Evolutionary conservation across 2,329 filamentous ascomycete species (phyloP).

Genomic region (Pyricularia pennisetigena): DNA sequence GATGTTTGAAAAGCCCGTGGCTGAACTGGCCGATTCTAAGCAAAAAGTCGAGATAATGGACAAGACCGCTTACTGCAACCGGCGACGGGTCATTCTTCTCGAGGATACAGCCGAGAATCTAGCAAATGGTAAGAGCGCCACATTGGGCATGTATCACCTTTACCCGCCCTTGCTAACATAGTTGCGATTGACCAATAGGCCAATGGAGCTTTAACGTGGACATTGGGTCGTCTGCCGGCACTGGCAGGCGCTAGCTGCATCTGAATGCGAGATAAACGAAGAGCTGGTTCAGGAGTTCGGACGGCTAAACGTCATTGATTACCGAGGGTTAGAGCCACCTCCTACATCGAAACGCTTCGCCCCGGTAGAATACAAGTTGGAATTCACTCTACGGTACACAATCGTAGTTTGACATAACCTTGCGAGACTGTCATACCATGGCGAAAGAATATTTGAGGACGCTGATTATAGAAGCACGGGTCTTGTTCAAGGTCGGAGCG

Average conservation of each 20-base stretch:
- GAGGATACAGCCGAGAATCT: constrained; percentile 91
- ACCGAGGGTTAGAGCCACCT: background rate
- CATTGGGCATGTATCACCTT: background rate
- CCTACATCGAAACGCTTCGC: background rate
- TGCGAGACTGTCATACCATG: background rate
- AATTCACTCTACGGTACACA: background rate
- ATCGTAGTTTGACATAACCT: background rate
- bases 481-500: background rate
- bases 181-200: constrained; percentile 17
- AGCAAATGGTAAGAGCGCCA: constrained; percentile 58
- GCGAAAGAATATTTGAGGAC: background rate
- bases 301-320: background rate
- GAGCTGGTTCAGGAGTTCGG: background rate
- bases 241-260: constrained; percentile 13
- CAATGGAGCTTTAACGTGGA: constrained; percentile 36
- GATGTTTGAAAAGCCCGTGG: constrained; percentile 97
- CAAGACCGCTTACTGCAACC: constrained; percentile 95
- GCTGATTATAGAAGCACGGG: background rate
- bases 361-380: background rate
- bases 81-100: constrained; percentile 78
- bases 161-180: background rate
- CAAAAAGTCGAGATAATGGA: constrained; percentile 98
- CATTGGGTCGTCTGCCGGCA: constrained; percentile 13
- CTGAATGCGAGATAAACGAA: background rate
- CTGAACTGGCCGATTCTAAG: constrained; percentile 75